Base-by-base conservation (phyloP, 805 yeast species). In the Grigorovia jiainica region DNA sequence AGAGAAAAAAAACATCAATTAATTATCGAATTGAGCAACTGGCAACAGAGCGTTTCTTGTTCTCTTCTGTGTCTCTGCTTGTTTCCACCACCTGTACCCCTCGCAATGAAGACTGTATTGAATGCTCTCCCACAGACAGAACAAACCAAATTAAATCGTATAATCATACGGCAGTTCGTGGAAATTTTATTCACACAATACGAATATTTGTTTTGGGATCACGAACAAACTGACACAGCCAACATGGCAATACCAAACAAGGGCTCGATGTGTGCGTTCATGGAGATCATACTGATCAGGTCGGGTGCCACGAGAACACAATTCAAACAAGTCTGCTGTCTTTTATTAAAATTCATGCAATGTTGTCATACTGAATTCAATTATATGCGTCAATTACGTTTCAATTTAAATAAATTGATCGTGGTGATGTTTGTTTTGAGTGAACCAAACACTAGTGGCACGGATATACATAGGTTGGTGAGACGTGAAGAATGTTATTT, bases 321-420 rank as follows among this genome's bases (percentile, higher is more conserved):
- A 32, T 55, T 55, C 35, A 55, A 55, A 36, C 52, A 47, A 23
- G 47, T 51, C 5, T 54, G 60, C 42, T 52, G 54, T 36, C 48
- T 55, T 29, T 38, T 49, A 3, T 39, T 51, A 18, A 55, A 54
- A 38, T 54, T 55, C 42, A 36, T 54, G 13, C 50, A 49, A 13
- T 42, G 48, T 36, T 53, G 59, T 43, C 21, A 23, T 10, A 41
- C 36, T 16, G 51, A 50, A 17, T 37, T 43, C 6, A 50, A 55
- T 21, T 54, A 50, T 33, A 50, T 57, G 54, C 40, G 39, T 27
- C 46, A 36, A 36, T 36, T 54, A 17, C 47, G 48, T 21, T 45
- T 44, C 30, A 47, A 52, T 43, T 30, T 54, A 13, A 45, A 47
- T 11, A 54, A 52, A 40, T 32, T 57, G 15, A 31, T 57, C 3